Percentiles rank a stretch among this genome's conserved stretches.
Conservation (phyloP, 2,329 filamentous ascomycete species). For the Aspergillus udagawae region DNA sequence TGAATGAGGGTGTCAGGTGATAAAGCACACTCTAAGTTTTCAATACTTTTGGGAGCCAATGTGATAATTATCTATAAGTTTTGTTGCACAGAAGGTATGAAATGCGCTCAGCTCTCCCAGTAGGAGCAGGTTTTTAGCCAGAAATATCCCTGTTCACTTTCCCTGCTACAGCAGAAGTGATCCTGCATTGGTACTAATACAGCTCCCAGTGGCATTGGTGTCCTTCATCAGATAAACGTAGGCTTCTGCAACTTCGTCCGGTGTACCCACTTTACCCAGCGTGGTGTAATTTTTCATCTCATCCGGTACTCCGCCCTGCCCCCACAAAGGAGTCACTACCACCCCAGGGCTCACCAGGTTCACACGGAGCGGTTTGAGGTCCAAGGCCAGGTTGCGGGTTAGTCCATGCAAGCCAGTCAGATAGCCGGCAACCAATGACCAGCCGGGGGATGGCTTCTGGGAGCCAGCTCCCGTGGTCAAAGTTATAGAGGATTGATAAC, state of each 20-base stretch:
- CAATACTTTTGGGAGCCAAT: too few relatives aligned
- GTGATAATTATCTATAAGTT: too few relatives aligned
- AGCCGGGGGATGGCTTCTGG: conserved; percentile 51
- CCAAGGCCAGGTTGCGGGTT: conserved; percentile 55
- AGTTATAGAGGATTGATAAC: conserved; percentile 48
- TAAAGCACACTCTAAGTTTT: too few relatives aligned
- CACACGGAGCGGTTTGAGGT: conserved; percentile 60
- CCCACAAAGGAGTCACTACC: conserved; percentile 47
- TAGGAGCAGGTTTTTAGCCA: too few relatives aligned
- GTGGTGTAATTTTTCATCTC: conserved; percentile 12
- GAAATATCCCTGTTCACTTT: too few relatives aligned
- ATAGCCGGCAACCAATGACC: conserved; percentile 48
- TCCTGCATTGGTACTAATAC: conserved; percentile 40
- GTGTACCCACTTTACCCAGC: conserved; percentile 33
- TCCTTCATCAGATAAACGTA: conserved; percentile 45
- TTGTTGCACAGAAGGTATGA: too few relatives aligned
- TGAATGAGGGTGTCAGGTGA: too few relatives aligned
- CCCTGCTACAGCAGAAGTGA: not conserved
- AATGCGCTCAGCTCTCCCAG: too few relatives aligned
- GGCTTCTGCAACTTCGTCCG: conserved; percentile 45
- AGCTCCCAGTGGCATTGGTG: conserved; percentile 30
- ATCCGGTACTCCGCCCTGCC: conserved; percentile 18
- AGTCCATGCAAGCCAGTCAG: conserved; percentile 52
- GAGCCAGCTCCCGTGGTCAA: conserved; percentile 54
- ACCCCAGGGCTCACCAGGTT: conserved; percentile 59